Evolutionary conservation across 225 moss, liverwort and hornwort species (phyloP), one percentile per base, ranked within the genome.

Genomic region (Sphagnum contortum): DNA sequence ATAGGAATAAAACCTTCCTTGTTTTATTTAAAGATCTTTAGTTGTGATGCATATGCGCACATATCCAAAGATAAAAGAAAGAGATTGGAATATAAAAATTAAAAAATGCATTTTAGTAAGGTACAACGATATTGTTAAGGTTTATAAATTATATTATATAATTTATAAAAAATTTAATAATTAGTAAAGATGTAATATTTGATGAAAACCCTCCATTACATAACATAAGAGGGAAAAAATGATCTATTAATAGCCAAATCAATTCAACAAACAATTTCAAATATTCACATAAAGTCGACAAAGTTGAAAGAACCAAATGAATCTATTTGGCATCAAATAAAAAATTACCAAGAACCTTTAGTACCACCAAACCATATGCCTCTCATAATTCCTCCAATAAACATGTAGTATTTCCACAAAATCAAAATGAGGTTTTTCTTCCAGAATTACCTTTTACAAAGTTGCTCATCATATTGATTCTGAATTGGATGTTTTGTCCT

Each of bases 131-230:
- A 14, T 11, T 61, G 46, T 61, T 47, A 5, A 61, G 14, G 60
- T 3, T 44, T 61, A 61, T 47, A 10, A 4, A 10, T 61, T 61
- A 47, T 47, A 44, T 61, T 3, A 5, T 47, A n/a, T 8, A 2
- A 8, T 29, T 13, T 61, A 61, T 13, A 7, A 61, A 46, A 14
- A 4, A 13, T 46, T 7, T 61, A 9, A 29, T 47, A 9, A 47
- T 61, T 47, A 61, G 60, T 13, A 44, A 5, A 44, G 46, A 61
- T 29, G 60, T 61, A 8, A 61, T 61, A 3, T 61, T 61, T 61
- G 13, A 61, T 5, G 4, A 61, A 5, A 29, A 44, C 9, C 13
- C 3, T 29, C 8, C 8, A 44, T 14, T 29, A 47, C 11, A 10
- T 61, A 47, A 44, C 8, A 9, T 13, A 8, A 13, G 11, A 3